Percentiles rank a stretch among this genome's conserved stretches.
phyloP scores from a whole-genome alignment of 202 grass and related monocot genomes.

The Carex arenaria region DNA sequence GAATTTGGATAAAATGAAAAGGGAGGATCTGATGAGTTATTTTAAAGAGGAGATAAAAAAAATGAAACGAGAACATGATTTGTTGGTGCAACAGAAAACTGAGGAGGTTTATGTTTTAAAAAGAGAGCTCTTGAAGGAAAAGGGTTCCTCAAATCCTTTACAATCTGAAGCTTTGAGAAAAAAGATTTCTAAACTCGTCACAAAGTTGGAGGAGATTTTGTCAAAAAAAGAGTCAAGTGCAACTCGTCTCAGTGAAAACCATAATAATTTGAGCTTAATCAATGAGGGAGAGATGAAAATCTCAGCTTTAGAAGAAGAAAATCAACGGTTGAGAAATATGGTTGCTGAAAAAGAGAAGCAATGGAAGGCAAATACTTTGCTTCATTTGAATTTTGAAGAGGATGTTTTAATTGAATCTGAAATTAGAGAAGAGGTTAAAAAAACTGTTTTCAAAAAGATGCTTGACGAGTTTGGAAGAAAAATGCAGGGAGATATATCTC shows the following conservation, averaged over 20 bases:
- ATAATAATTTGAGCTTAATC: slow-evolving; percentile 13
- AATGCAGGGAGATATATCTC: slow-evolving; percentile 13
- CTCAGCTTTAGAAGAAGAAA: slow-evolving; percentile 25
- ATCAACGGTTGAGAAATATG: slow-evolving; percentile 21
- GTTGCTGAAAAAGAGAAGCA: slow-evolving; percentile 34
- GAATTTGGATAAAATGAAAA: slow-evolving; percentile 37
- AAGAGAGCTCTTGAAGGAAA: slow-evolving; percentile 40
- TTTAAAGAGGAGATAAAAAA: slow-evolving; percentile 44
- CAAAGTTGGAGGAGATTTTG: slow-evolving; percentile 29
- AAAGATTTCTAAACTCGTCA: slow-evolving; percentile 28
- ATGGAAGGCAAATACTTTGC: slow-evolving; percentile 3
- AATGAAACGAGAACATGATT: slow-evolving; percentile 44
- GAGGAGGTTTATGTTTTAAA: slow-evolving; percentile 41
- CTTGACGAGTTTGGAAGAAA: slow-evolving; percentile 16
- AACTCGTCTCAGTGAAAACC: not conserved
- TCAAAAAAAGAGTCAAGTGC: slow-evolving; percentile 11
- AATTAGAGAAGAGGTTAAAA: slow-evolving; percentile 26
- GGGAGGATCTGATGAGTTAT: slow-evolving; percentile 34
- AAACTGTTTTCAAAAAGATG: slow-evolving; percentile 31
- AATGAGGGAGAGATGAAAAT: slow-evolving; percentile 26
- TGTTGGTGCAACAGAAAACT: slow-evolving; percentile 34
- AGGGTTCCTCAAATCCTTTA: slow-evolving; percentile 28
- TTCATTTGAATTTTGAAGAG: slow-evolving; percentile 27
- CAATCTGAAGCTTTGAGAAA: slow-evolving; percentile 31
- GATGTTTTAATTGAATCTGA: slow-evolving; percentile 23